phyloP scores from a whole-genome alignment of 1,284 basidiomycete genomes.

The Trichosporon ovoides region DNA sequence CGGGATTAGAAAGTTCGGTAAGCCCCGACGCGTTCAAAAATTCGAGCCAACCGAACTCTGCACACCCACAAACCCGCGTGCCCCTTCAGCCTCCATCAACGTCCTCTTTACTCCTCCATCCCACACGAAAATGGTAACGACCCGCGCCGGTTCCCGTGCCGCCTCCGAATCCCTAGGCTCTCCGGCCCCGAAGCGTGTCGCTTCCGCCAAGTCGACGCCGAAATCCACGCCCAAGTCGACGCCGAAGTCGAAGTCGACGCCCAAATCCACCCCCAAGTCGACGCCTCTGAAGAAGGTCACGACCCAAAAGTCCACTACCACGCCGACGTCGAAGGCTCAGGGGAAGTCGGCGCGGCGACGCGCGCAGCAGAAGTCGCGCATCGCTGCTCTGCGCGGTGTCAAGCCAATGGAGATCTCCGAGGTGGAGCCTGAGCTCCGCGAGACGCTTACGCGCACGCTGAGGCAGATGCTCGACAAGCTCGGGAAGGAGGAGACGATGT shows the following conservation, averaged over 20 bases:
- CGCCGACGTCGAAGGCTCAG: neutral
- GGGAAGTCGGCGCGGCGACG: slow-evolving; percentile 8
- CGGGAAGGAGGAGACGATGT: neutral
- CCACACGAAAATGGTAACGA: slow-evolving; percentile 12
- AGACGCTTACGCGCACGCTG: neutral
- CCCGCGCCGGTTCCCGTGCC: slow-evolving; percentile 12
- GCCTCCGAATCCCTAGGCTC: slow-evolving; percentile 10
- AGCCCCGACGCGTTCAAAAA: no score
- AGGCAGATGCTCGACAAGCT: neutral
- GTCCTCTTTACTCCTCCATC: neutral
- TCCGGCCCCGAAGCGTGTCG: slow-evolving; percentile 2
- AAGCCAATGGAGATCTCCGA: neutral
- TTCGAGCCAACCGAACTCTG: no score
- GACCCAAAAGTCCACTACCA: neutral
- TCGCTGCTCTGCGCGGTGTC: slow-evolving; percentile 5
- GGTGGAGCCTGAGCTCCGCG: neutral
- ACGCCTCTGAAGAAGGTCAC: neutral
- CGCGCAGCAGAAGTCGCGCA: slow-evolving; percentile 9
- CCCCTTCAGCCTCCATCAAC: neutral
- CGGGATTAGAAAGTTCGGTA: no score
- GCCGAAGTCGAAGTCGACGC: neutral
- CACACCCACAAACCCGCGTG: no score
- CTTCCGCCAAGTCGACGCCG: neutral
- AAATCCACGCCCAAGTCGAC: neutral
- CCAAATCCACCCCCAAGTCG: neutral